Base-by-base conservation (phyloP, 1,139 yeast genomes). In the Geotrichum fermentans region DNA sequence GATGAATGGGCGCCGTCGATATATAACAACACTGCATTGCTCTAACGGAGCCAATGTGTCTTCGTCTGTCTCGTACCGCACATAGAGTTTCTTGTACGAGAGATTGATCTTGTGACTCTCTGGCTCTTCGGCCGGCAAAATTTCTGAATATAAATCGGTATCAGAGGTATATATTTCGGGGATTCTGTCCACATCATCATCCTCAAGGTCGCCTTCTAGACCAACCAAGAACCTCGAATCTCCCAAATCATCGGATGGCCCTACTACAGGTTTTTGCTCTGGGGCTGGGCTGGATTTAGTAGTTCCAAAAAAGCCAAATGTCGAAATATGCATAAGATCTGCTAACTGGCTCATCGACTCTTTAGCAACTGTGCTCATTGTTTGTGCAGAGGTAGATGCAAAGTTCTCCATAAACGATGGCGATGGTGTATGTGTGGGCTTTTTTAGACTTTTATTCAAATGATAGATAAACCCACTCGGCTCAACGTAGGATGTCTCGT, bases 381-480 rank as follows among this genome's bases (percentile, higher is more conserved):
- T 49, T 4, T 51, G 36, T 16, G 51, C 50, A 6, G 53, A 42
- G 36, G 29, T 38, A 17, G 46, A 22, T 32, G 46, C 50, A 34
- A 50, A 33, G 30, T 44, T 40, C 35, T 34, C 44, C 8, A 49
- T 28, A 29, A 44, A 33, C 1, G 48, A 24, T 18, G 43, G 43
- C 30, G 14, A 4, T 13, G 32, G 22, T 6, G 29, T 14, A 20
- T 8, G 16, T 18, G 46, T 30, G 3, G 20, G 20, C 14, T 30
- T 37, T 22, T 40, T 36, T 16, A 16, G 24, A 18, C 45, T 40
- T 40, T 47, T 55, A 36, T 52, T 49, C 36, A 59, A 43, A 35
- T 60, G 61, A 33, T 59, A 59, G 5, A 59, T 61, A 47, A 58
- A 60, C 30, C 64, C 65, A 5, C 62, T 55, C 1, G 58, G 56